phyloP scores from a whole-genome alignment of 805 yeast species.

The Kazachstania viticola region DNA sequence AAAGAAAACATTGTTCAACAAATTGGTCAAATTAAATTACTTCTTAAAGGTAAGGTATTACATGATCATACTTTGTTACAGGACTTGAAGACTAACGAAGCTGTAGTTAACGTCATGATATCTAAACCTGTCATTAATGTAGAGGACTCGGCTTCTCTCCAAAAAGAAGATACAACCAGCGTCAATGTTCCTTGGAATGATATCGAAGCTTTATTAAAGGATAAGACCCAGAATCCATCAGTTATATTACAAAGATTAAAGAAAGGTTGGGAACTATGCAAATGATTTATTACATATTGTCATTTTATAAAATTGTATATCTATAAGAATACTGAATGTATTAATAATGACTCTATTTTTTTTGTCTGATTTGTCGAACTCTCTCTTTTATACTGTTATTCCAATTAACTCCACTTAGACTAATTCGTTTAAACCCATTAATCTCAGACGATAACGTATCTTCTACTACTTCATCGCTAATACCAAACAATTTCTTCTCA shows the following conservation, averaged over 20 bases:
- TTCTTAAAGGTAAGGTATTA: slow-evolving; percentile 52
- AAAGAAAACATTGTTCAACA: slow-evolving; percentile 23
- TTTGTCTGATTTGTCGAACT: slow-evolving; percentile 30
- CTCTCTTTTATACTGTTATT: slow-evolving; percentile 44
- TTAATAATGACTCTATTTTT: no score
- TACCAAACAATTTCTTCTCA: background rate
- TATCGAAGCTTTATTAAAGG: slow-evolving; percentile 28
- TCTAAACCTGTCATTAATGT: slow-evolving; percentile 11
- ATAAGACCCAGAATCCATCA: slow-evolving; percentile 18
- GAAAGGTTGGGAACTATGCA: slow-evolving; percentile 30
- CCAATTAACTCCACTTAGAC: slow-evolving; percentile 44
- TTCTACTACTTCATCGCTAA: slow-evolving; percentile 19
- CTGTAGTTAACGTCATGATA: slow-evolving; percentile 36
- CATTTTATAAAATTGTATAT: slow-evolving; percentile 1
- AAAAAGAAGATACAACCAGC: slow-evolving; percentile 1
- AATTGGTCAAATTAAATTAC: slow-evolving; percentile 36
- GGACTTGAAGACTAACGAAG: slow-evolving; percentile 18
- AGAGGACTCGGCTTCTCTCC: background rate
- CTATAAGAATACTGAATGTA: no score
- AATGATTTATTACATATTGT: slow-evolving; percentile 2
- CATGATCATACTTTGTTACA: slow-evolving; percentile 37
- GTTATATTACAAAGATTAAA: slow-evolving; percentile 26
- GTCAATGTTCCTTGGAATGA: slow-evolving; percentile 34
- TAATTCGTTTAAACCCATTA: slow-evolving; percentile 26
- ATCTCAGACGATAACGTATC: slow-evolving; percentile 30